Evolutionary conservation across 2,329 filamentous ascomycete species (phyloP).

Genomic region (Akanthomyces lecanii): DNA sequence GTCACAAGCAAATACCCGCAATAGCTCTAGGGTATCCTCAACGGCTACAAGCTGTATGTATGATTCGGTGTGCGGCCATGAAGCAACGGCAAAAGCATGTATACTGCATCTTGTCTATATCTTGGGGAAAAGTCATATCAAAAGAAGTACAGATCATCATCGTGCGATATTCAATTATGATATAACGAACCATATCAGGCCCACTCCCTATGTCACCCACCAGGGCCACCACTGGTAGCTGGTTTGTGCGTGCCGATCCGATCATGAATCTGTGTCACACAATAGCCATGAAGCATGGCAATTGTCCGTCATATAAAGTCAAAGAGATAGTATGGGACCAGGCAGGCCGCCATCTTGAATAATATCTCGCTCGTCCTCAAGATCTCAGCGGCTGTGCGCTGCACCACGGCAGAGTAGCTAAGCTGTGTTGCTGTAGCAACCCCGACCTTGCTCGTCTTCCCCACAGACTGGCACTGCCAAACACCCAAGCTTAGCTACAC

Average conservation of each 20-base stretch:
- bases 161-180: background rate
- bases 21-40: background rate
- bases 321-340: background rate
- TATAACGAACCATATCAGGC: background rate
- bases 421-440: slow-evolving; percentile 11
- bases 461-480: background rate
- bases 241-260: background rate
- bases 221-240: background rate
- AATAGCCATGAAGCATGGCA: no score
- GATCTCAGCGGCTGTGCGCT: background rate
- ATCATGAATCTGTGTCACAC: background rate
- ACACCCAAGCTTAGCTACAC: background rate
- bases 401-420: background rate
- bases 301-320: background rate
- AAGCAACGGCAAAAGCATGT: no score
- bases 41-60: no score
- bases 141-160: background rate
- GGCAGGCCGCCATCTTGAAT: background rate
- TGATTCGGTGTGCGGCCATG: background rate
- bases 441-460: background rate
- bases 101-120: no score
- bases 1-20: background rate
- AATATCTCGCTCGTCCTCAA: background rate
- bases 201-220: background rate
- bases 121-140: background rate